These are phyloP conservation scores for Nicotiana sylvestris DNA, from an alignment of 257 asterid genomes.

Conservation along the genomic window DNA sequence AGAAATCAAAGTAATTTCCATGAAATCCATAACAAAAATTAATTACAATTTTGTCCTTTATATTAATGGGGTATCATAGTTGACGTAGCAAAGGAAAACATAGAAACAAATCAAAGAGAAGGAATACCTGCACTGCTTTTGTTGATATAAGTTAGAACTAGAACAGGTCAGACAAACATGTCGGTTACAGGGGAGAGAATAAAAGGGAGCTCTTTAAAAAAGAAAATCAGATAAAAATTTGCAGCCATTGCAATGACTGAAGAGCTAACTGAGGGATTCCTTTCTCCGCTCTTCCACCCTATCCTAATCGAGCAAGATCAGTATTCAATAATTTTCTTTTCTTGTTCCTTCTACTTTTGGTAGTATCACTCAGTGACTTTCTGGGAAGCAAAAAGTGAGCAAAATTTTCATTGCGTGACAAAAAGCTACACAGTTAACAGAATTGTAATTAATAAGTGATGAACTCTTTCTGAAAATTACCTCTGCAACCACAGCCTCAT, in stretches of 20 bases:
- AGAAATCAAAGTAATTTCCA: background rate
- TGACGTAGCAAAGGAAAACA: background rate
- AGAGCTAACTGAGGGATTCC: background rate
- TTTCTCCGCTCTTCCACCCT: background rate
- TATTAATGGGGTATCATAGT: background rate
- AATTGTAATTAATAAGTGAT: background rate
- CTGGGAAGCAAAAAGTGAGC: background rate
- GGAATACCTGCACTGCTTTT: background rate
- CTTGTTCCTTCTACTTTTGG: background rate
- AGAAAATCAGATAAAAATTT: background rate
- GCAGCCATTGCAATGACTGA: background rate
- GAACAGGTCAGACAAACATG: background rate
- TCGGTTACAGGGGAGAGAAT: background rate
- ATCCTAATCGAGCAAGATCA: background rate
- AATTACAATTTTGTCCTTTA: background rate
- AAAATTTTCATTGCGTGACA: background rate
- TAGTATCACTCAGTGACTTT: background rate
- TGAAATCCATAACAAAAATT: slow-evolving; percentile 1
- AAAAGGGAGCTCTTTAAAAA: background rate
- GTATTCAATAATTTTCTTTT: background rate
- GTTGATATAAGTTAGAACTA: background rate
- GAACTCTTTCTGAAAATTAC: slow-evolving; percentile 30
- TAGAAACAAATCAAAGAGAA: background rate
- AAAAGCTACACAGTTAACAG: background rate
- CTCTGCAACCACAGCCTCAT: slow-evolving; percentile 97